Evolutionary conservation across 2,329 filamentous ascomycete species (phyloP), one percentile per base, ranked within the genome.

Genomic region (Aspergillus persii): DNA sequence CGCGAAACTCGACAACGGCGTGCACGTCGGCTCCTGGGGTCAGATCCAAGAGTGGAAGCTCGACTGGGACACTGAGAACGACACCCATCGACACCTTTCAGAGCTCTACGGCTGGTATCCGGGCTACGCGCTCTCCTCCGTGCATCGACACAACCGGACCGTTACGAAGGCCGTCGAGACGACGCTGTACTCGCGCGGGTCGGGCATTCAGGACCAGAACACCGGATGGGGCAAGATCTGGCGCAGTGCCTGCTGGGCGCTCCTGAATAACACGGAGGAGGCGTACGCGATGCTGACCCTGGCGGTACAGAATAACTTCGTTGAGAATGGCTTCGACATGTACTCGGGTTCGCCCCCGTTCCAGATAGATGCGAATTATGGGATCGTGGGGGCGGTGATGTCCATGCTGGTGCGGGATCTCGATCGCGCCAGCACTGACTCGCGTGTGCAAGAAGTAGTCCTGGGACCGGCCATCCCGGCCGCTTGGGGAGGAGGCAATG

Each of bases 331-430:
- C 2, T 69, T 85, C 31, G 80, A 76, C 47, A 83, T 85, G 78
- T 86, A 85, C 64, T 70, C 63, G 8, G 81, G 74, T 0, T 67
- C 71, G 8, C 69, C 75, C 5, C 82, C 84, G 1, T 86, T 86
- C 62, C 84, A 86, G 71, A 84, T 86, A 58, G 84, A 86, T 66
- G 84, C 83, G 6, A 86, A 86, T 65, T 85, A 83, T 61, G 84
- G 83, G 1, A 69, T 79, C 26, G 75, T 74, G 2, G 83, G 81
- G 0, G 81, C 80, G 0, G 74, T 84, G 54, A 60, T 85, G 56
- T 74, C 76, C 58, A 81, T 85, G 81, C 66, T 85, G 46, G 75
- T 83, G 51, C 76, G 83, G n/a, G 80, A 85, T 68, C 54, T 83
- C 46, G 66, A 63, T 41, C 57, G 61, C 50, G 50, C 3, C 66